phyloP scores from a whole-genome alignment of 2,329 filamentous ascomycete species.

The Rutstroemia sydowiana region DNA sequence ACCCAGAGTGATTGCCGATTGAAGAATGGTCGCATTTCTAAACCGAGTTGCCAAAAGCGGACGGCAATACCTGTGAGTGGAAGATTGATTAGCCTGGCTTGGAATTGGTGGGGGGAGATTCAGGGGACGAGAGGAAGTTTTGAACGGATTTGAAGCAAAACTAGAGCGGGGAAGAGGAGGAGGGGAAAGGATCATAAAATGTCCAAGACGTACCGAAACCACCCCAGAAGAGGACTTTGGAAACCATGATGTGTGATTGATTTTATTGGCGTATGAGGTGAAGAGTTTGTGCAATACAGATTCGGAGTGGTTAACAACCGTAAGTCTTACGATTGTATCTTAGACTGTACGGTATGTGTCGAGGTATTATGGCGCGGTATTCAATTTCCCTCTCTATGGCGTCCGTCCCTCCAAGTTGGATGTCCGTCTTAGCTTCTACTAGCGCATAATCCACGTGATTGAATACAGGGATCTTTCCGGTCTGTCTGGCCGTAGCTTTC shows the following conservation, averaged over 20 bases:
- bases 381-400: not conserved
- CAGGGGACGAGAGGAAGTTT: not conserved
- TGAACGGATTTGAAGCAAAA: too few relatives aligned
- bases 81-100: not conserved
- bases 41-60: constrained; percentile 93
- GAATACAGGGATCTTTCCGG: not conserved
- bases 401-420: not conserved
- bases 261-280: too few relatives aligned
- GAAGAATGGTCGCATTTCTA: constrained; percentile 96
- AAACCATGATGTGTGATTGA: constrained; percentile 25
- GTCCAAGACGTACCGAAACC: constrained; percentile 96
- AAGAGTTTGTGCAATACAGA: not conserved
- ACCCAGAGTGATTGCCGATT: constrained; percentile 77
- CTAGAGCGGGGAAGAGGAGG: constrained; percentile 11
- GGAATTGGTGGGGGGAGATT: not conserved
- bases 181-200: constrained; percentile 32
- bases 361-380: not conserved
- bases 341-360: not conserved
- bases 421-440: not conserved
- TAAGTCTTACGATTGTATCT: not conserved
- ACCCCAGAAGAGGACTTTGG: constrained; percentile 71
- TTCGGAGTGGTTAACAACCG: not conserved
- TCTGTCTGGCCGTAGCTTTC: too few relatives aligned
- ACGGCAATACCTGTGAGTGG: constrained; percentile 77
- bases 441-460: not conserved